Evolutionary conservation across 306 rosid species (phyloP), one percentile per base, ranked within the genome.

Genomic region (Cicer pinnatifidum): DNA sequence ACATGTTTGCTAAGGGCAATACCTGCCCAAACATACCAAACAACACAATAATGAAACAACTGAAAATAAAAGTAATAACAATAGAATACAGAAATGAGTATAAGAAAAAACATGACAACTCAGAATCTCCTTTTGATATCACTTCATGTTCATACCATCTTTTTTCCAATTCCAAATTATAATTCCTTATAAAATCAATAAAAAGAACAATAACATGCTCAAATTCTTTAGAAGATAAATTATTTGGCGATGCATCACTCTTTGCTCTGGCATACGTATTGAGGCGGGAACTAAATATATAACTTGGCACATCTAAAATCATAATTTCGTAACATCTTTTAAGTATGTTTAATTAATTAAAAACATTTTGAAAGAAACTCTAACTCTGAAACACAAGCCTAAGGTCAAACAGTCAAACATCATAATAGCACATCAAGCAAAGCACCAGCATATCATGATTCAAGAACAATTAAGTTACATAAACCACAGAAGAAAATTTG

Each of bases 1-100:
- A 70, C 90, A 23, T 79, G 67, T 83, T 83, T 92, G 84, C 87
- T 80, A 68, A 91, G 90, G 78, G 87, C 82, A 84, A 75, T 62
- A 61, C 87, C 97, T 94, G 87, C 67, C 72, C 85, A 80, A 79
- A 71, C 65, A 67, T 57, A 84, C 52, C 77, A 83, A 72, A 81
- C 35, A 70, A 73, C 65, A 68, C 43, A 67, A n/a, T 12, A 43
- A 79, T 28, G 10, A 82, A 78, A 73, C 52, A 61, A 44, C 15
- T 23, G 57, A 65, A 59, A 75, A 72, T 33, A 73, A 58, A 37
- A 66, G 33, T 63, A 48, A 53, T 13, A 4, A 68, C 66, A 67
- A n/a, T 23, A 19, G 20, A 64, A 57, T 4, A 56, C 38, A 8
- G 48, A 28, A 59, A 40, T 17, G 51, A 56, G 43, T 20, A 67